Conservation (phyloP, 495 filamentous ascomycete species). For the Geopyxis carbonaria region DNA sequence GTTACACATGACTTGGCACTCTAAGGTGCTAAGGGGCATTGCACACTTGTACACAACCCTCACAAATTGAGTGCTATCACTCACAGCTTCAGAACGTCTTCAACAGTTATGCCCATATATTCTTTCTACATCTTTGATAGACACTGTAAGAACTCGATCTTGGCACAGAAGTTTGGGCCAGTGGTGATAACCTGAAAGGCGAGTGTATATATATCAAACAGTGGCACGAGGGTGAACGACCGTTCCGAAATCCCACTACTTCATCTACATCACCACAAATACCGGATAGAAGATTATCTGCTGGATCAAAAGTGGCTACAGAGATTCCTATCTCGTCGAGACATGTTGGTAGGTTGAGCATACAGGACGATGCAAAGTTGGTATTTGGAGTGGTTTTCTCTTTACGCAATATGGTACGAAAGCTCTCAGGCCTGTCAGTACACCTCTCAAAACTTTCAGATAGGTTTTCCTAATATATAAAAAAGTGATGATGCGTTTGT, state of each 20-base stretch:
- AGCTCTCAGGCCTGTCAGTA: constrained; percentile 46
- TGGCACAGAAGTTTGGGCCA: neutral
- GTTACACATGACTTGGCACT: no score
- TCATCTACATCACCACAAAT: constrained; percentile 18
- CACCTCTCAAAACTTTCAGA: constrained; percentile 6
- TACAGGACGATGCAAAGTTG: constrained; percentile 83
- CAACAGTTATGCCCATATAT: constrained; percentile 75
- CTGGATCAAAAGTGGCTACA: constrained; percentile 25
- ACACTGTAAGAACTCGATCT: constrained; percentile 48
- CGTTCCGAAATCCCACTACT: constrained; percentile 15
- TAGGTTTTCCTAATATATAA: constrained; percentile 7
- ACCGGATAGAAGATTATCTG: constrained; percentile 20
- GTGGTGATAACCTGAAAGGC: constrained; percentile 35
- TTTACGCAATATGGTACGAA: constrained; percentile 88
- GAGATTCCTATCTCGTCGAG: no score
- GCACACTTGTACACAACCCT: no score
- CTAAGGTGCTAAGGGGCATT: no score
- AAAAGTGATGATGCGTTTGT: constrained; percentile 50
- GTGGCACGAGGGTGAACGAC: constrained; percentile 35
- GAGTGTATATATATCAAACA: constrained; percentile 92
- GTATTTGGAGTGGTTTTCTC: constrained; percentile 96
- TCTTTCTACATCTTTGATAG: constrained; percentile 98
- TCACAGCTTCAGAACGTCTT: no score
- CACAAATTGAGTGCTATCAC: no score
- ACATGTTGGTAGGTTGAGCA: constrained; percentile 37